Base-by-base conservation (phyloP, 73 alveolate genomes). In the Uronychia setigera region DNA sequence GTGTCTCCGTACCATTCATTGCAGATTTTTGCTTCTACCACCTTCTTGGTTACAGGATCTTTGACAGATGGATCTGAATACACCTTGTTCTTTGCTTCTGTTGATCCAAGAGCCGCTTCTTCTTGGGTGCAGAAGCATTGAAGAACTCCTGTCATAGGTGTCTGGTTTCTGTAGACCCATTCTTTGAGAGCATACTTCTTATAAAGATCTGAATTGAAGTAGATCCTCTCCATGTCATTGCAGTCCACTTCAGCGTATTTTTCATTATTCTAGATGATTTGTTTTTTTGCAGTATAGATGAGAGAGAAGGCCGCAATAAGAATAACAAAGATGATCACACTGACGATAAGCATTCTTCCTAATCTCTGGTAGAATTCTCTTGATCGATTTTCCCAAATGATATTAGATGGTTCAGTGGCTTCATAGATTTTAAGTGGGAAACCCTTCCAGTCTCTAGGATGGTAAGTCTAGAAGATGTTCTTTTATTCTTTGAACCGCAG, bases 321-420 rank as follows among this genome's bases (percentile, higher is more conserved):
- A 9, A 83, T 27, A 0, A 75, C 29, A 9, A 29, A 29, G 60
- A 83, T 76, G 14, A 83, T 76, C 0, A 76, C 25, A 27, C 29
- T 32, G 58, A 83, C 91, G 27, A 35, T 13, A 19, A 35, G 27
- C 33, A 74, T 57, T 5, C 75, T 31, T 1, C 74, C 13, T 59
- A 75, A 1, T 76, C 91, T 74, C 32, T 28, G 9, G 31, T 32
- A 1, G 35, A 9, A 79, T 80, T 25, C 28, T 32, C 31, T 34
- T 34, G 34, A 82, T 77, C 89, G 77, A 59, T 88, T 88, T 46
- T 88, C 94, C 94, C 94, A 88, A 5, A 88, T 80, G 80, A 88
- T 88, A 25, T 88, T 74, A n/a, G 94, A 60, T 0, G 94, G 94
- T 59, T 88, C 94, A 26, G 81, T 29, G 26, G 91, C 85, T 29